Evolutionary conservation across 257 asterid species (phyloP), one percentile per base, ranked within the genome.

Genomic region (Primulina tabacum): DNA sequence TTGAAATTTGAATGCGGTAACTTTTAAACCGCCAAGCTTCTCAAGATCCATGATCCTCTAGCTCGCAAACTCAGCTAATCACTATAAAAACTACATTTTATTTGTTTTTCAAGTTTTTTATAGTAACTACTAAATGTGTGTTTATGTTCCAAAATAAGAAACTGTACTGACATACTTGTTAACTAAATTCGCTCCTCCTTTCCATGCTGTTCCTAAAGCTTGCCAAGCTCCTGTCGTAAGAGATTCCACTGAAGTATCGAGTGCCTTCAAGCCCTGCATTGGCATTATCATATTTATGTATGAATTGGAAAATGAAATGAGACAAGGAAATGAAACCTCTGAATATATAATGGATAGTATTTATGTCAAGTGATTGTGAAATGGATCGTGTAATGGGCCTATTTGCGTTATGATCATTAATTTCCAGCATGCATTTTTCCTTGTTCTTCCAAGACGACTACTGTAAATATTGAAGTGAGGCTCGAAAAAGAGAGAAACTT

Each of bases 141-240:
- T 14, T 40, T 43, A 43, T 4, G 6, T 11, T 43, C 18, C 55
- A 43, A 11, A 43, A 30, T 67, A 10, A 32, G 60, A 10, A 55
- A 69, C 37, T 32, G 74, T 43, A 58, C 40, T 24, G 43, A 35
- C 88, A 74, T 84, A 80, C 90, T 78, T 76, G 68, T 89, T 80
- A 78, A 87, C 87, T 50, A 89, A 80, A 78, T 76, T 76, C 62
- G 90, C 90, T 76, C 91, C 79, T 79, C 95, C 99, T 91, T 83
- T 94, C 85, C 81, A 89, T 56, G 96, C 97, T 85, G 83, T 85
- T 86, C 99, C 99, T 26, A 94, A 73, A 77, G 95, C 99, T 78
- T 82, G 84, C 99, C 99, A 94, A 78, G 99, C 99, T 77, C 97
- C 97, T 26, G 97, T 80, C 74, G 99, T 83, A 77, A 94, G 78